Evolutionary conservation across 306 rosid genomes (phyloP).

Genomic region (Erythrophleum fordii): DNA sequence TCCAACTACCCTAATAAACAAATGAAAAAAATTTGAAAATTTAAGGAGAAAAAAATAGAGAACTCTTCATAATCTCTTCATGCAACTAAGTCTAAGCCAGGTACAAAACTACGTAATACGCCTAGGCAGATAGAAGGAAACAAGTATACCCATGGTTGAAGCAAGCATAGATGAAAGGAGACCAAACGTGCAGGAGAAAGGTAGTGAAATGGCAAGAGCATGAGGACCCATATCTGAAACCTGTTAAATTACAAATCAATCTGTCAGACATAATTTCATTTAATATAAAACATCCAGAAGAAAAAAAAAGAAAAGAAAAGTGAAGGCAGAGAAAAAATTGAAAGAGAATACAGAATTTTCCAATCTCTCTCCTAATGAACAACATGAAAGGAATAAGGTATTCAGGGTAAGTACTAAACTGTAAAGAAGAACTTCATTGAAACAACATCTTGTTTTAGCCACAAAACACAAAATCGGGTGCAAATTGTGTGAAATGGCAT

Average conservation of each 20-base stretch:
- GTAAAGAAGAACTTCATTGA: background rate
- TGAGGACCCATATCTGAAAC: constrained; percentile 81
- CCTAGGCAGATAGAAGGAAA: constrained; percentile 35
- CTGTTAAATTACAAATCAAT: constrained; percentile 54
- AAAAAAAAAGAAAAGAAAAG: constrained; percentile 12
- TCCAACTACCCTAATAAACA: background rate
- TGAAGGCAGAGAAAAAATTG: background rate
- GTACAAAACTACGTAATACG: constrained; percentile 5
- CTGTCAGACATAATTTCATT: constrained; percentile 33
- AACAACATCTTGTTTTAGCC: background rate
- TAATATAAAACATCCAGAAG: background rate
- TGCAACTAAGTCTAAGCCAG: background rate
- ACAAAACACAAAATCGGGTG: background rate
- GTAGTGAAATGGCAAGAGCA: constrained; percentile 83
- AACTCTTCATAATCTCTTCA: background rate
- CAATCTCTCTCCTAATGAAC: constrained; percentile 1
- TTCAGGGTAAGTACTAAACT: constrained; percentile 26
- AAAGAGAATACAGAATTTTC: constrained; percentile 13
- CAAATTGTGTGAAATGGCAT: background rate
- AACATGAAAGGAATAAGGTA: background rate
- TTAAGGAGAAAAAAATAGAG: background rate
- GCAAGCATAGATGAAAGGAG: constrained; percentile 77
- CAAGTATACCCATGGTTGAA: constrained; percentile 76
- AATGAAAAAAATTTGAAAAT: background rate
- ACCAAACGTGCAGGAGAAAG: constrained; percentile 77